Percentiles rank a stretch among this genome's conserved stretches.
These are phyloP conservation scores for Plasmodium knowlesi DNA, from an alignment of 169 alveolate genomes.

Conservation along the genomic window DNA sequence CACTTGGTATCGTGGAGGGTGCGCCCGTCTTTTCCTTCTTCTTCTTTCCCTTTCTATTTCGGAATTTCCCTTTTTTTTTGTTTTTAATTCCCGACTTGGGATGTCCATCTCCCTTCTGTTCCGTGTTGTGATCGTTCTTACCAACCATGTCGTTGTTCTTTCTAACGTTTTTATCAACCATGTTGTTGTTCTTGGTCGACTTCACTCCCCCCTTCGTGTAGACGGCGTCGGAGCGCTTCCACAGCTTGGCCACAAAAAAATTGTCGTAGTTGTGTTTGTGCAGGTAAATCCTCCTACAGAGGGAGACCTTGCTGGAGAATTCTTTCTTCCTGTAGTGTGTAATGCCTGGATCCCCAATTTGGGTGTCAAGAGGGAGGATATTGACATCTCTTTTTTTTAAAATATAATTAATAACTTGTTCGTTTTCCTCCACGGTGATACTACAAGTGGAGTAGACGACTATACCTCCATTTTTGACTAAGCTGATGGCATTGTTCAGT, in stretches of 20 bases:
- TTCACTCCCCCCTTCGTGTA: constrained; percentile 54
- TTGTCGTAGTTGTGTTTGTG: constrained; percentile 98
- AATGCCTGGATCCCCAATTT: constrained; percentile 94
- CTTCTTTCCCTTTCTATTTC: neutral
- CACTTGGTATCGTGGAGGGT: neutral
- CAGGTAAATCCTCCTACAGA: constrained; percentile 93
- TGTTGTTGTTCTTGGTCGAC: constrained; percentile 44
- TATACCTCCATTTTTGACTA: constrained; percentile 96
- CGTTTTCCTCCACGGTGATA: constrained; percentile 97
- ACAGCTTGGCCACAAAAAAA: constrained; percentile 96
- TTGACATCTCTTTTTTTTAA: constrained; percentile 92
- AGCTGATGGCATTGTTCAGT: constrained; percentile 94
- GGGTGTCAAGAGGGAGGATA: constrained; percentile 78
- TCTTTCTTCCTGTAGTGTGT: constrained; percentile 92
- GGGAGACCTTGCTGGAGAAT: constrained; percentile 90
- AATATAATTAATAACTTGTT: constrained; percentile 95
- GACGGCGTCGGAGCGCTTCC: constrained; percentile 92
- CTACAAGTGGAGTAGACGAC: constrained; percentile 98
- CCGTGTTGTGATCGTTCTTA: neutral
- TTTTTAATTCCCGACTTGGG: neutral
- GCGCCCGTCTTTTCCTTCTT: neutral
- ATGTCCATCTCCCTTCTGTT: neutral
- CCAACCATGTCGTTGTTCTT: neutral
- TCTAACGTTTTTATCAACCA: neutral
- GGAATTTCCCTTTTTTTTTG: neutral